Base-by-base conservation (phyloP, 2,329 filamentous ascomycete species). In the Orbilia brochopaga region DNA sequence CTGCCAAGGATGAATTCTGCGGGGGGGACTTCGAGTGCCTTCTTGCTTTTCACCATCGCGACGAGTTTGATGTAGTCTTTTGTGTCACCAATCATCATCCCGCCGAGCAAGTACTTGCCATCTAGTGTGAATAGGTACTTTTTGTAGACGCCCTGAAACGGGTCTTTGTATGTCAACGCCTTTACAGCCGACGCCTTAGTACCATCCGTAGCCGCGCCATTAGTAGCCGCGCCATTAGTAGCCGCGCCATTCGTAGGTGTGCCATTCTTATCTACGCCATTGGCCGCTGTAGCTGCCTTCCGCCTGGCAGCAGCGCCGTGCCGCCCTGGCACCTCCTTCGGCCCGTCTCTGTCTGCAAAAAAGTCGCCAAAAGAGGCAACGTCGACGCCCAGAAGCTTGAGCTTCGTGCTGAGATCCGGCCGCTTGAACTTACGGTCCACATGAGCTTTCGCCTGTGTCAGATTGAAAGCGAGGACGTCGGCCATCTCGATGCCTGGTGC, bases 11-110 rank as follows among this genome's bases (percentile, higher is more conserved):
- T 96, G 63, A 96, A 87, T 78, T 96, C 87, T 54, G 88, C 87
- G 0, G 92, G 92, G 0, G 90, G 86, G 0, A 91, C 82, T 13
- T 95, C 90, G 0, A 96, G 83, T 73, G 84, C 82, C 78, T 92
- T 95, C 78, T 91, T 89, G 74, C 86, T 88, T 81, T 92, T 95
- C 61, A 94, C 91, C 83, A 96, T 87, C 0, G 90, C 89, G 0
- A 95, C 90, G 21, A 96, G 81, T 79, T 93, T 96, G 80, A 95
- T 85, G 77, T 96, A 96, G 80, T 96, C 92, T 74, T 86, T 89
- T 0, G 91, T 95, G 77, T 96, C 92, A 42, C 92, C 92, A 73
- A 96, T 94, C 91, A 96, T 96, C 91, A 96, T 96, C 2, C 92
- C 92, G n/a, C 92, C 92, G 0, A 96, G 85, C 0, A 96, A 82